Percentiles rank a stretch among this genome's conserved stretches.
phyloP scores from a whole-genome alignment of 2,329 filamentous ascomycete species.

The Aspergillus sp. region DNA sequence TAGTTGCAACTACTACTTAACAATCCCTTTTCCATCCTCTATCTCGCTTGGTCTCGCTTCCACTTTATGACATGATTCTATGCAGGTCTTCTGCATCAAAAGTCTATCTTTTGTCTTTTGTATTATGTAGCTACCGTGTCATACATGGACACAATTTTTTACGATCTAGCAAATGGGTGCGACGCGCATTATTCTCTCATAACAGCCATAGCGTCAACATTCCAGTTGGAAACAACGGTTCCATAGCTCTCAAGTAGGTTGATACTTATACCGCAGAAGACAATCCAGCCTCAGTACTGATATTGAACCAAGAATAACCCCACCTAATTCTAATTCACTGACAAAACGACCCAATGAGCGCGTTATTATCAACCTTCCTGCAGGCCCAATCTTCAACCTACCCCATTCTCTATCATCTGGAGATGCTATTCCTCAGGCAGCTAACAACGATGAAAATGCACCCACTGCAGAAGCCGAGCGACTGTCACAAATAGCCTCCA shows the following conservation, averaged over 20 bases:
- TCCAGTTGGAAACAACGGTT: neutral
- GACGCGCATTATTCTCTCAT: neutral
- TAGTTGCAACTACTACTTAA: no score
- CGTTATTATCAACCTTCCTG: constrained; percentile 42
- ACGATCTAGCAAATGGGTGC: neutral
- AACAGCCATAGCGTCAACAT: neutral
- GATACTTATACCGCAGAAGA: neutral
- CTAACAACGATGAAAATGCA: neutral
- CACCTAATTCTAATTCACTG: constrained; percentile 6
- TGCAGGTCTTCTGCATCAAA: no score
- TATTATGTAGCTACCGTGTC: no score
- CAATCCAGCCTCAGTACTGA: neutral
- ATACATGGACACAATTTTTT: neutral
- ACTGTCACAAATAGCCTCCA: constrained; percentile 27
- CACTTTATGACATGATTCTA: no score
- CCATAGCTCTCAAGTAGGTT: neutral
- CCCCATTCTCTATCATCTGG: no score
- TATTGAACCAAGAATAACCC: constrained; percentile 23
- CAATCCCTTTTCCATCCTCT: no score
- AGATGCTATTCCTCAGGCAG: constrained; percentile 7
- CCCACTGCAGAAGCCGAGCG: constrained; percentile 5
- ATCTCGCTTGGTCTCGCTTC: no score
- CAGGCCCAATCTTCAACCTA: constrained; percentile 34
- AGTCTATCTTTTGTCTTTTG: no score
- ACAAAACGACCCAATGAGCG: constrained; percentile 19